Percentiles rank a stretch among this genome's conserved stretches.
These are phyloP conservation scores for Noccaea caerulescens DNA, from an alignment of 345 rosid genomes.

Conservation along the genomic window DNA sequence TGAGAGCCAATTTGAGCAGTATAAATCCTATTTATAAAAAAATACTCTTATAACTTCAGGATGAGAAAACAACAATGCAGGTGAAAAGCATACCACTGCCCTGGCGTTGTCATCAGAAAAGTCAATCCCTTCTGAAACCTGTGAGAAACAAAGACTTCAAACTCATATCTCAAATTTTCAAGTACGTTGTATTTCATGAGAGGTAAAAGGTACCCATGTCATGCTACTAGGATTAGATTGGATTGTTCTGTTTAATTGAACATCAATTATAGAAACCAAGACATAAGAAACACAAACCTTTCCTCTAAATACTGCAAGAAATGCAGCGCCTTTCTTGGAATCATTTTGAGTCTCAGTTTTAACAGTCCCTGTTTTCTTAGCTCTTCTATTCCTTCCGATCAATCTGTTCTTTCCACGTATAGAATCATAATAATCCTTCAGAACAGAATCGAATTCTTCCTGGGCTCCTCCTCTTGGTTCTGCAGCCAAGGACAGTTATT, in stretches of 20 bases:
- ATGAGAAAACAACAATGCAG: not conserved
- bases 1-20: not conserved
- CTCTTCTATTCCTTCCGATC: constrained; percentile 44
- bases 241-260: not conserved
- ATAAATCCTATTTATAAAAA: not conserved
- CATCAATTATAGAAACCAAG: constrained; percentile 5
- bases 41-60: not conserved
- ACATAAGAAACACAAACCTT: constrained; percentile 52
- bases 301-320: constrained; percentile 94
- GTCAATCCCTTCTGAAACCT: constrained; percentile 98
- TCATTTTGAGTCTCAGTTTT: constrained; percentile 30
- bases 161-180: too few relatives aligned
- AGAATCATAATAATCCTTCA: constrained; percentile 72
- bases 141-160: constrained; percentile 36
- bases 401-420: constrained; percentile 48
- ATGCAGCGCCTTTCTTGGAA: constrained; percentile 69
- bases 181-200: too few relatives aligned
- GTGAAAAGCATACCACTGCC: constrained; percentile 80
- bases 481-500: constrained; percentile 41
- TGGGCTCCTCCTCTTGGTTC: constrained; percentile 89
- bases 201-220: too few relatives aligned
- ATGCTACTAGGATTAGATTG: too few relatives aligned
- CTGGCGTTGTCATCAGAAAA: constrained; percentile 94
- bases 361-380: constrained; percentile 41
- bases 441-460: constrained; percentile 74